Evolutionary conservation across 176 grass and related monocot species (phyloP).

Genomic region (Lolium rigidum): DNA sequence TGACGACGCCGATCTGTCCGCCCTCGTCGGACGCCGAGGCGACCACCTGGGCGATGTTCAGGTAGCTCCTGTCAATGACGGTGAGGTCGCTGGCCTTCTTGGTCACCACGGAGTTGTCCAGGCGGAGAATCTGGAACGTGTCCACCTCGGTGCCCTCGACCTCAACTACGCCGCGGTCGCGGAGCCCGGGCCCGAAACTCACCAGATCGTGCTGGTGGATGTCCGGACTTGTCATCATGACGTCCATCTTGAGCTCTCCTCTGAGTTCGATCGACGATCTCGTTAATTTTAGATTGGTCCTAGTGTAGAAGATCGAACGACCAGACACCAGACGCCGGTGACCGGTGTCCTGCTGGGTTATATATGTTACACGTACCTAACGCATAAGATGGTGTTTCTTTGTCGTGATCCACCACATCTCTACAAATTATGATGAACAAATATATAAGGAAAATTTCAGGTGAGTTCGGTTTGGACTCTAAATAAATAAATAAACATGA

Average conservation of each 20-base stretch:
- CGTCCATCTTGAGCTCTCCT: neutral
- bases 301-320: neutral
- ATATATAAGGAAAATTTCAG: too few species aligned
- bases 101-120: neutral
- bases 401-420: too few species aligned
- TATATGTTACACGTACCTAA: too few species aligned
- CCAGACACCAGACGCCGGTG: too few species aligned
- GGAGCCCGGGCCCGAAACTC: neutral
- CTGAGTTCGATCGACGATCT: neutral
- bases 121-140: neutral
- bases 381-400: too few species aligned
- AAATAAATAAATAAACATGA: too few species aligned
- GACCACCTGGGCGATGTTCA: neutral
- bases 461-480: too few species aligned
- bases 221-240: neutral
- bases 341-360: too few species aligned
- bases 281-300: neutral
- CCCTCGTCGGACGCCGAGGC: neutral
- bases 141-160: too few species aligned
- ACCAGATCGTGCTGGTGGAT: neutral
- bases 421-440: too few species aligned
- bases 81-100: neutral
- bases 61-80: neutral
- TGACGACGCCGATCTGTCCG: conserved; percentile 20
- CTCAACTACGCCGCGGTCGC: neutral